A percentile compares a stretch with the other conserved stretches of the same genome.
These are phyloP conservation scores for Tylopilus vinaceipallidus DNA, from an alignment of 768 basidiomycete genomes.

Conservation along the genomic window DNA sequence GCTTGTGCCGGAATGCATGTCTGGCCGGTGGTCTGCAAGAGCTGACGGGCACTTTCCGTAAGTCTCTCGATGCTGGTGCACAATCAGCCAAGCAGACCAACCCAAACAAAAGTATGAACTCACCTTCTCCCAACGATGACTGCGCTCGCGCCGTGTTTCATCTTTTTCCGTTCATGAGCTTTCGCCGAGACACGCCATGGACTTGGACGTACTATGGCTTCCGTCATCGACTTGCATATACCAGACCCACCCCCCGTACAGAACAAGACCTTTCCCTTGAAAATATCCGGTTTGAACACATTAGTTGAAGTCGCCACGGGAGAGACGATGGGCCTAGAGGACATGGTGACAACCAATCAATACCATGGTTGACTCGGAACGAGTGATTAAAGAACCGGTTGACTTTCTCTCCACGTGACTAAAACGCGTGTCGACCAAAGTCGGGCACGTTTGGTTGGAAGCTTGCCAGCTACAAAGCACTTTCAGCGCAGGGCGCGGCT, in stretches of 20 bases:
- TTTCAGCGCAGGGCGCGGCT: neutral
- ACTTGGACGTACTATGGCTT: conserved; percentile 67
- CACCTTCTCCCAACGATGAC: conserved; percentile 87
- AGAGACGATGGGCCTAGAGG: conserved; percentile 39
- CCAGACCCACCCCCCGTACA: conserved; percentile 93
- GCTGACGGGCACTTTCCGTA: conserved; percentile 62
- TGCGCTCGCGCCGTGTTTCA: conserved; percentile 80
- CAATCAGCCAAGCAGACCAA: conserved; percentile 2
- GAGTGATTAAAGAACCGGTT: conserved; percentile 22
- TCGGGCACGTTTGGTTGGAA: neutral
- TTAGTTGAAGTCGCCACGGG: conserved; percentile 52
- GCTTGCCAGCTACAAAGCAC: neutral
- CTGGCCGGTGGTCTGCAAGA: conserved; percentile 66
- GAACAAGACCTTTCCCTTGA: conserved; percentile 87
- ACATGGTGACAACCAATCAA: conserved; percentile 25
- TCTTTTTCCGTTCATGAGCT: conserved; percentile 41
- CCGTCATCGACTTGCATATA: conserved; percentile 88
- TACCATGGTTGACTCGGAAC: no score
- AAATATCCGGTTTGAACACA: conserved; percentile 77
- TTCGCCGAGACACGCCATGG: neutral
- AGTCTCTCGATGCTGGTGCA: conserved; percentile 65
- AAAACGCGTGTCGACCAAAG: conserved; percentile 3
- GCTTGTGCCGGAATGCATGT: conserved; percentile 71
- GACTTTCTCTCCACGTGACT: conserved; percentile 25
- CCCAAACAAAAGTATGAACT: conserved; percentile 25